phyloP scores from a whole-genome alignment of 495 filamentous ascomycete genomes.

The Daldinia childiae region DNA sequence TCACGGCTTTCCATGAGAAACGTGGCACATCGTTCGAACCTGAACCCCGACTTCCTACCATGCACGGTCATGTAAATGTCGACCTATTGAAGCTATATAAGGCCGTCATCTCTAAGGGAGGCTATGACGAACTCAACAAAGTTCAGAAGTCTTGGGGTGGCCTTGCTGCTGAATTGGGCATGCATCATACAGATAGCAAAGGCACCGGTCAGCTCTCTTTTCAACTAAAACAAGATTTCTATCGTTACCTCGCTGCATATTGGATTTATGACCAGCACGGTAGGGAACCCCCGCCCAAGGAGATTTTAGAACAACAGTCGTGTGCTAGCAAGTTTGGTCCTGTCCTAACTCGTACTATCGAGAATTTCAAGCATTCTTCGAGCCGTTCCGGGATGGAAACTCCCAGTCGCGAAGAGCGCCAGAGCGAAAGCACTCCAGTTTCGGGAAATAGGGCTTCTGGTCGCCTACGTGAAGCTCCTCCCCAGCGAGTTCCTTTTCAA shows the following conservation, averaged over 20 bases:
- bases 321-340: constrained; percentile 69
- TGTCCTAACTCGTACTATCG: constrained; percentile 76
- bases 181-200: constrained; percentile 61
- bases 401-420: constrained; percentile 66
- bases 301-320: constrained; percentile 74
- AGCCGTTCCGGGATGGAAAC: constrained; percentile 69
- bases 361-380: constrained; percentile 67
- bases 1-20: constrained; percentile 72
- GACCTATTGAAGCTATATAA: constrained; percentile 78
- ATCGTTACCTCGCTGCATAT: constrained; percentile 83
- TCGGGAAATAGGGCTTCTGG: constrained; percentile 68
- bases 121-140: constrained; percentile 81
- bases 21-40: constrained; percentile 76
- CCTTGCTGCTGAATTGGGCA: constrained; percentile 71
- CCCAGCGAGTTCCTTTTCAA: constrained; percentile 82
- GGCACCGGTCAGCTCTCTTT: constrained; percentile 79
- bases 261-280: constrained; percentile 77
- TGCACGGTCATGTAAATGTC: constrained; percentile 68
- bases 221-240: constrained; percentile 80
- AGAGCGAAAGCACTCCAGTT: constrained; percentile 67
- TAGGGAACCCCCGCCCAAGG: constrained; percentile 79
- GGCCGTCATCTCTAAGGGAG: constrained; percentile 72
- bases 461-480: constrained; percentile 79
- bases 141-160: constrained; percentile 83
- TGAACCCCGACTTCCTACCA: constrained; percentile 70